phyloP scores from a whole-genome alignment of 2,329 filamentous ascomycete genomes.

The Colletotrichum salicis region DNA sequence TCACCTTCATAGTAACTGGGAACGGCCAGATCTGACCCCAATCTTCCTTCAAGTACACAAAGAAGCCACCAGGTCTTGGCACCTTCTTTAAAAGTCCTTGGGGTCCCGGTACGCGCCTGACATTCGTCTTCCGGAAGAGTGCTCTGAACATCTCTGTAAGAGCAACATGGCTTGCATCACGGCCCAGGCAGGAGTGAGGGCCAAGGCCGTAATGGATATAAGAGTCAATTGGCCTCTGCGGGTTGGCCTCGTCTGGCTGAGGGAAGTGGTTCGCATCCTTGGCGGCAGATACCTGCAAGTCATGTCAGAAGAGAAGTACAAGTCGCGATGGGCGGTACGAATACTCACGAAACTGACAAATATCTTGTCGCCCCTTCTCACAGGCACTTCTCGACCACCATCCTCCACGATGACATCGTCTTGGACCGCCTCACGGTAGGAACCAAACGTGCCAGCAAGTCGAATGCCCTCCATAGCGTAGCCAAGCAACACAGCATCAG shows the following conservation, averaged over 20 bases:
- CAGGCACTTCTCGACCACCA: conserved; percentile 59
- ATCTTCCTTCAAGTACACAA: conserved; percentile 73
- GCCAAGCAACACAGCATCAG: conserved; percentile 72
- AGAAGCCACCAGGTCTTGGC: conserved; percentile 61
- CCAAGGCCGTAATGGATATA: conserved; percentile 75
- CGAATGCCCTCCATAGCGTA: conserved; percentile 80
- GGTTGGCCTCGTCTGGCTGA: conserved; percentile 68
- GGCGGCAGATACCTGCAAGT: conserved; percentile 55
- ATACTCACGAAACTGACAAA: conserved; percentile 70
- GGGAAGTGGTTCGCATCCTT: conserved; percentile 70
- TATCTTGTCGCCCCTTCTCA: conserved; percentile 68
- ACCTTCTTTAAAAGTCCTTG: conserved; percentile 77
- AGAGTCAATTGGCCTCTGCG: conserved; percentile 69
- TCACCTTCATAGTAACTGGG: conserved; percentile 64
- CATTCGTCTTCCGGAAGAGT: conserved; percentile 68
- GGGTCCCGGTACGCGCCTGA: conserved; percentile 69
- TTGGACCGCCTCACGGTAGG: conserved; percentile 66
- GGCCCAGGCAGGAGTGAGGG: conserved; percentile 71
- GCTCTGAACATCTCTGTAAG: conserved; percentile 76
- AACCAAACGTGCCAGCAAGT: conserved; percentile 70
- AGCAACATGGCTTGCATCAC: conserved; percentile 68
- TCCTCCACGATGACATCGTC: conserved; percentile 60
- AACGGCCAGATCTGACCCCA: conserved; percentile 63
- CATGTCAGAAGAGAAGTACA: neutral
- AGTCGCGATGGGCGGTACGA: neutral